Evolutionary conservation across 768 basidiomycete genomes (phyloP).

Genomic region (Psilocybe cubensis): DNA sequence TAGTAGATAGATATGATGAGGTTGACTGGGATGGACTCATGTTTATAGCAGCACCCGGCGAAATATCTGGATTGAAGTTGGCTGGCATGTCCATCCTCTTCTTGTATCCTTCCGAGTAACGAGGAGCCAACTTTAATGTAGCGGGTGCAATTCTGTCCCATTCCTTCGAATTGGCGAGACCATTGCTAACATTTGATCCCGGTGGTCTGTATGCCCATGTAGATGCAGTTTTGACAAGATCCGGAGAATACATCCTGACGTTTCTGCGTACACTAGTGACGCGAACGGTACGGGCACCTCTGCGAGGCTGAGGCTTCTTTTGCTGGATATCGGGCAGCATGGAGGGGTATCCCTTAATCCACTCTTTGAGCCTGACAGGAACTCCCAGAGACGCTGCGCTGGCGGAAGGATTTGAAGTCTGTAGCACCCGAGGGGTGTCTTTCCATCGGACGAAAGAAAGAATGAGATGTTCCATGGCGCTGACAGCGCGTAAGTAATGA

Average conservation of each 20-base stretch:
- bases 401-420: conserved; percentile 39
- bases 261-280: conserved; percentile 79
- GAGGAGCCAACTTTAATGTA: conserved; percentile 60
- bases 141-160: conserved; percentile 76
- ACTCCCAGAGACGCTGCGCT: conserved; percentile 67
- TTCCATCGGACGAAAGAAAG: conserved; percentile 89
- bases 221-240: conserved; percentile 72
- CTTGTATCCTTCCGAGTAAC: conserved; percentile 76
- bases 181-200: conserved; percentile 34
- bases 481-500: conserved; percentile 78
- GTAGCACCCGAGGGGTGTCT: conserved; percentile 50
- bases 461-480: conserved; percentile 93
- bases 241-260: conserved; percentile 86
- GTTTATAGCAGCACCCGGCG: conserved; percentile 31
- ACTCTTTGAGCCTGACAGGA: conserved; percentile 86
- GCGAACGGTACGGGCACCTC: conserved; percentile 77
- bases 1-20: conserved; percentile 44
- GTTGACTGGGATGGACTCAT: conserved; percentile 40
- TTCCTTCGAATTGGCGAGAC: conserved; percentile 65
- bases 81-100: conserved; percentile 75
- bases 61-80: conserved; percentile 59
- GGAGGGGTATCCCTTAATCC: conserved; percentile 88
- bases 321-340: conserved; percentile 68
- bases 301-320: conserved; percentile 66
- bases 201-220: conserved; percentile 45